A percentile compares a stretch with the other conserved stretches of the same genome.
Evolutionary conservation across 257 asterid species (phyloP).

Genomic region (Fraxinus americana): DNA sequence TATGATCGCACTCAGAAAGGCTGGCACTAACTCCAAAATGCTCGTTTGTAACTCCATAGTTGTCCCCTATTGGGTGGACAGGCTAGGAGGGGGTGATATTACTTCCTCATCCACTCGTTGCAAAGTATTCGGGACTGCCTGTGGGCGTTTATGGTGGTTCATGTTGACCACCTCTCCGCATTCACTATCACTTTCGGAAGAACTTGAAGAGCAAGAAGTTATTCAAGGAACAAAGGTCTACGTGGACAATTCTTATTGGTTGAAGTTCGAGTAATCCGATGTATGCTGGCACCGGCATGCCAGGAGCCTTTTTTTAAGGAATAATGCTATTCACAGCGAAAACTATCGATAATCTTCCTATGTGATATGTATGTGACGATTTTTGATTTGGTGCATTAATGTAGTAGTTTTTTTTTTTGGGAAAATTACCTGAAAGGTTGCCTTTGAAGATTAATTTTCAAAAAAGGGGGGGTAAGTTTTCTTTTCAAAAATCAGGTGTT

Average conservation of each 20-base stretch:
- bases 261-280: background rate
- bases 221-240: background rate
- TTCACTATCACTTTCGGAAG: conserved; percentile 74
- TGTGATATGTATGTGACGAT: too few relatives aligned
- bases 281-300: conserved; percentile 39
- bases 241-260: conserved; percentile 44
- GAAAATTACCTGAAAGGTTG: too few relatives aligned
- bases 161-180: conserved; percentile 48
- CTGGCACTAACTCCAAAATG: background rate
- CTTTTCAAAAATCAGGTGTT: too few relatives aligned
- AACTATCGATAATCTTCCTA: too few relatives aligned
- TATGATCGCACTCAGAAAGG: background rate
- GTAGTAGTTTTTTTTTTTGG: too few relatives aligned
- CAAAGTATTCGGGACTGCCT: background rate
- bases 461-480: too few relatives aligned
- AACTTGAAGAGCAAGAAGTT: conserved; percentile 37
- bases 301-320: conserved; percentile 13
- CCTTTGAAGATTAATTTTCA: too few relatives aligned
- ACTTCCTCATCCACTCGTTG: conserved; percentile 30
- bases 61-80: background rate
- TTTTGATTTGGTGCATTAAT: too few relatives aligned
- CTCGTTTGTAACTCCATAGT: background rate
- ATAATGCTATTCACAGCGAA: too few relatives aligned
- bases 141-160: conserved; percentile 28
- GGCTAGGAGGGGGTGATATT: conserved; percentile 10